A percentile compares a stretch with the other conserved stretches of the same genome.
These are phyloP conservation scores for Schizosaccharomyces lindneri DNA, from an alignment of 805 yeast genomes.

Conservation along the genomic window DNA sequence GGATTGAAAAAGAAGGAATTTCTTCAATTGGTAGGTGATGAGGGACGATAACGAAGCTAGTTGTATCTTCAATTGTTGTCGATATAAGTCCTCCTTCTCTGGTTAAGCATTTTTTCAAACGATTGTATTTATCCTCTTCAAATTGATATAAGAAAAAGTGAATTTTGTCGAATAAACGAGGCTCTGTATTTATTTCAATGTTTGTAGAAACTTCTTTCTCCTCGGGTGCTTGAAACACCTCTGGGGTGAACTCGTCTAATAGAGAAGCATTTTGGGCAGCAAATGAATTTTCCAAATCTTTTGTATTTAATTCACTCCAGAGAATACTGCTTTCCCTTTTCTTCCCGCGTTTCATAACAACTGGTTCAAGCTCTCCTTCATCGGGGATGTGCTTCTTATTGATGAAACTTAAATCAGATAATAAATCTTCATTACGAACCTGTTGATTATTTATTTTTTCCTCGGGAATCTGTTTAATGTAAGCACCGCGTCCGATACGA, in stretches of 20 bases:
- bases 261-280: background rate
- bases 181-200: background rate
- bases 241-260: background rate
- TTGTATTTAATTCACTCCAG: background rate
- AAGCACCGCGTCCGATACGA: slow-evolving; percentile 15
- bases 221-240: background rate
- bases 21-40: background rate
- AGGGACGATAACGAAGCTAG: background rate
- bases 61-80: background rate
- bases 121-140: background rate
- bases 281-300: background rate
- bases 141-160: background rate
- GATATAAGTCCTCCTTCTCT: background rate
- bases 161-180: background rate
- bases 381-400: background rate
- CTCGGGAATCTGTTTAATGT: background rate
- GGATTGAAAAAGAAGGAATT: background rate
- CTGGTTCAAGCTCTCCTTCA: background rate
- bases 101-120: background rate
- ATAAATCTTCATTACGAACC: background rate
- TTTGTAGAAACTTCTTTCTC: background rate
- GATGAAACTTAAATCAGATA: background rate
- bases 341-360: background rate
- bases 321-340: background rate
- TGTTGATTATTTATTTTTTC: background rate